phyloP scores from a whole-genome alignment of 805 yeast species.

The Metschnikowia sp. region DNA sequence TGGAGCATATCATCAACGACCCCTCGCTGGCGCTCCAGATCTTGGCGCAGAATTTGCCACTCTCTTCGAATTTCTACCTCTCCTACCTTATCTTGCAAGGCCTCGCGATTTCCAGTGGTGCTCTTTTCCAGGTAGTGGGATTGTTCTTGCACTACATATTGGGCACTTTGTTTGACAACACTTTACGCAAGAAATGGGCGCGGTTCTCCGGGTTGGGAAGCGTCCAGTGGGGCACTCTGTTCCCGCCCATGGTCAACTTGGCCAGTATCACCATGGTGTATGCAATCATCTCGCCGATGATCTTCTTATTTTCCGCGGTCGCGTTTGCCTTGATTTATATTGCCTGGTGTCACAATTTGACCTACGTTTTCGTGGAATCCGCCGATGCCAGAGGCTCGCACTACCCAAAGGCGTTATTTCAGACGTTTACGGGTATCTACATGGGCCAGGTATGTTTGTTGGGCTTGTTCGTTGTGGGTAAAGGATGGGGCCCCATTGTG shows the following conservation, averaged over 20 bases:
- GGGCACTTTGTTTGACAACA: constrained; percentile 54
- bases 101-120: constrained; percentile 60
- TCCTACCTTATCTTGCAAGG: constrained; percentile 70
- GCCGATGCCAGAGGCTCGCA: constrained; percentile 76
- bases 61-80: constrained; percentile 68
- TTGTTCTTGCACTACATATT: constrained; percentile 57
- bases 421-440: constrained; percentile 84
- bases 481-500: constrained; percentile 93
- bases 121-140: constrained; percentile 59
- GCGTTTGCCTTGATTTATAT: constrained; percentile 72
- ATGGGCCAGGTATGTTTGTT: constrained; percentile 82
- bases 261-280: constrained; percentile 67
- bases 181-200: constrained; percentile 64
- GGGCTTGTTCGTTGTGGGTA: constrained; percentile 85
- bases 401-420: constrained; percentile 87
- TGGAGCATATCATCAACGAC: constrained; percentile 54
- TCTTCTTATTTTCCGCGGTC: constrained; percentile 66
- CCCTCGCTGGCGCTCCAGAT: constrained; percentile 58
- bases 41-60: constrained; percentile 67
- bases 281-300: constrained; percentile 76
- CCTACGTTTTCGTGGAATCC: constrained; percentile 64
- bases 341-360: constrained; percentile 74
- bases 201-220: constrained; percentile 54
- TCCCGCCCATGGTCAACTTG: constrained; percentile 72
- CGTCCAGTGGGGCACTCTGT: constrained; percentile 69